Evolutionary conservation across 2,329 filamentous ascomycete genomes (phyloP).

Genomic region (Alternaria triticina): DNA sequence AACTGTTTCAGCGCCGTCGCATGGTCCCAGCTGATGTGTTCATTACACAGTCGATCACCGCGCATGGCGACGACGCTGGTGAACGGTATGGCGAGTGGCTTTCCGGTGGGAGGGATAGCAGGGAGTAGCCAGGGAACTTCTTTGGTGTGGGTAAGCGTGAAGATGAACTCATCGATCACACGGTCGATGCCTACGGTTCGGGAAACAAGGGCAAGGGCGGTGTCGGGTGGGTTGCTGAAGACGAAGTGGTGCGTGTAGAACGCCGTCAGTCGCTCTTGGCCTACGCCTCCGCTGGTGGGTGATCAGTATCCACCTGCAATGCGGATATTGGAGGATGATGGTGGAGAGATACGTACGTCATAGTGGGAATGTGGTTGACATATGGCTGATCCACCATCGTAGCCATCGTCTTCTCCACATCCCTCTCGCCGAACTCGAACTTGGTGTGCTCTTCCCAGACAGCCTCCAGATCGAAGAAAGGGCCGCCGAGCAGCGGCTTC

Average conservation of each 20-base stretch:
- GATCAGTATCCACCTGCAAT: background rate
- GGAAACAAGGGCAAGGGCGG: conserved; percentile 71
- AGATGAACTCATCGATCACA: conserved; percentile 55
- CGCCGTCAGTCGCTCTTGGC: conserved; percentile 64
- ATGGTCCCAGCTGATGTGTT: conserved; percentile 76
- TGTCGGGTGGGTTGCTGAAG: conserved; percentile 73
- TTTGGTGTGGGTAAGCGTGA: conserved; percentile 42
- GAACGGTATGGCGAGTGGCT: conserved; percentile 63
- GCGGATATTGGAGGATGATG: background rate
- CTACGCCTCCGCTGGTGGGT: conserved; percentile 62
- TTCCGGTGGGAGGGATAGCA: conserved; percentile 40
- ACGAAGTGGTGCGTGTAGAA: conserved; percentile 81
- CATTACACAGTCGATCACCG: conserved; percentile 71
- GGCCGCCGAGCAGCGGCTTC: conserved; percentile 67
- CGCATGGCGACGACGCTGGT: conserved; percentile 71
- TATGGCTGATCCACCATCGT: conserved; percentile 83
- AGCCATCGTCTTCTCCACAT: conserved; percentile 76
- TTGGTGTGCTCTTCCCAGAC: conserved; percentile 81
- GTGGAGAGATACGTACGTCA: conserved; percentile 48
- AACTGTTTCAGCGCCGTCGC: conserved; percentile 66
- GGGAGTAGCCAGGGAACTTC: conserved; percentile 46
- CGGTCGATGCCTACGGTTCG: conserved; percentile 75
- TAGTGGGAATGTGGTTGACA: conserved; percentile 77
- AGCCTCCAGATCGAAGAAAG: conserved; percentile 74
- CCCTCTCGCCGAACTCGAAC: conserved; percentile 72